Base-by-base conservation (phyloP, 768 basidiomycete genomes). In the Saitozyma sp. region DNA sequence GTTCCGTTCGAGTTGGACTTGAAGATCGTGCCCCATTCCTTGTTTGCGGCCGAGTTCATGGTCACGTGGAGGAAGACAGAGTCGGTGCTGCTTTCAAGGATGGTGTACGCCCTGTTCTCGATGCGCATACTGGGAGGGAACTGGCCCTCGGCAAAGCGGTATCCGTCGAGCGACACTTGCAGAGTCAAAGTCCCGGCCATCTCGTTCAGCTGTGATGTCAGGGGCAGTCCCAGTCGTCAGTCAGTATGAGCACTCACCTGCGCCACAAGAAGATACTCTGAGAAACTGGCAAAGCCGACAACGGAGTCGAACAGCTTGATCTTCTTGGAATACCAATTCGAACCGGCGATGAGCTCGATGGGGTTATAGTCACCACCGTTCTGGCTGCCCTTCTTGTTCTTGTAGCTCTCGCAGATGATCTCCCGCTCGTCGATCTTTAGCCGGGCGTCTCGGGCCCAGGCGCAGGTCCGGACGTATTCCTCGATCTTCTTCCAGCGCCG, bases 61-160 rank as follows among this genome's bases (percentile, higher is more conserved):
- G 96, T 98, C 83, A 95, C 89, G 72, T 95, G 95, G 10, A 99
- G 78, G 86, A 99, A 99, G 65, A 99, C 86, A 0, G 95, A 86
- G 56, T 89, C 87, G 0, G 96, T 99, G 73, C 84, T 89, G 1
- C 95, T 98, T 80, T 99, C 96, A 8, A 98, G 84, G 51, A 98
- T 85, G 3, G 93, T 73, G 54, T 73, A 73, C 17, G 71, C 68
- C 66, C 95, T 90, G 51, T 95, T 89, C 56, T 91, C 88, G 0
- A 93, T 91, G 56, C 87, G 85, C 89, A 96, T 89, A 43, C 84
- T 86, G 0, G 92, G 89, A 0, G 96, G 96, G 85, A 98, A 99
- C 69, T 85, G 83, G 0, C 93, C 95, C 40, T 85, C 82, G 0
- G 94, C 88, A 76, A 96, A 99, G 42, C 83, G 85, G 57, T 85